These are phyloP conservation scores for Nemania serpens DNA, from an alignment of 2,329 filamentous ascomycete genomes.

Conservation along the genomic window DNA sequence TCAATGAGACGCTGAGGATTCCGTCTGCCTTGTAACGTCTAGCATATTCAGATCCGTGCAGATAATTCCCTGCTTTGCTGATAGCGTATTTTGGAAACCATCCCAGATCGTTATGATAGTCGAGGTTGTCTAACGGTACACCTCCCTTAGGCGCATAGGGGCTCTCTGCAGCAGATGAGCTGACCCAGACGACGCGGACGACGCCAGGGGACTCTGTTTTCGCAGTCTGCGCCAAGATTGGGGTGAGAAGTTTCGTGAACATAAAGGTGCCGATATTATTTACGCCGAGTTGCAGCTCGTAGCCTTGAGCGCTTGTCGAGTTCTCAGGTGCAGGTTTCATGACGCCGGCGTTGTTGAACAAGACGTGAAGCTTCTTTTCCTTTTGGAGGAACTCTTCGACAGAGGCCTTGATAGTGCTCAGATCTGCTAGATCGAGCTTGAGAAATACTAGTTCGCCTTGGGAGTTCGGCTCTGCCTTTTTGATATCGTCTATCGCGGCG, in stretches of 20 bases:
- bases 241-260: conserved; percentile 34
- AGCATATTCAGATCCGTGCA: conserved; percentile 35
- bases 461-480: conserved; percentile 23
- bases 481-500: conserved; percentile 46
- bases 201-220: background rate
- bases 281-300: conserved; percentile 34
- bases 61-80: conserved; percentile 34
- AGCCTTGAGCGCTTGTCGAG: conserved; percentile 38
- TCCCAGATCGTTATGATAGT: conserved; percentile 16
- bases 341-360: conserved; percentile 47
- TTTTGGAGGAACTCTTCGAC: conserved; percentile 42
- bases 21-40: conserved; percentile 31
- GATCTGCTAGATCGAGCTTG: conserved; percentile 44
- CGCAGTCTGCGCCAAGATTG: conserved; percentile 27
- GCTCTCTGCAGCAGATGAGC: conserved; percentile 27
- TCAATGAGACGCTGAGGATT: conserved; percentile 34
- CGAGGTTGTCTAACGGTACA: conserved; percentile 14
- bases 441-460: conserved; percentile 43
- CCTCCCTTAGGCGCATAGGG: background rate
- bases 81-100: conserved; percentile 10
- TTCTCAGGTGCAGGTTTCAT: background rate
- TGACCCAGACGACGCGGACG: conserved; percentile 36
- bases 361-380: conserved; percentile 45
- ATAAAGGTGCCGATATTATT: conserved; percentile 34
- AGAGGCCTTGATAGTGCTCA: conserved; percentile 44